Base-by-base conservation (phyloP, 78 protist species). In the Fonticula alba region DNA sequence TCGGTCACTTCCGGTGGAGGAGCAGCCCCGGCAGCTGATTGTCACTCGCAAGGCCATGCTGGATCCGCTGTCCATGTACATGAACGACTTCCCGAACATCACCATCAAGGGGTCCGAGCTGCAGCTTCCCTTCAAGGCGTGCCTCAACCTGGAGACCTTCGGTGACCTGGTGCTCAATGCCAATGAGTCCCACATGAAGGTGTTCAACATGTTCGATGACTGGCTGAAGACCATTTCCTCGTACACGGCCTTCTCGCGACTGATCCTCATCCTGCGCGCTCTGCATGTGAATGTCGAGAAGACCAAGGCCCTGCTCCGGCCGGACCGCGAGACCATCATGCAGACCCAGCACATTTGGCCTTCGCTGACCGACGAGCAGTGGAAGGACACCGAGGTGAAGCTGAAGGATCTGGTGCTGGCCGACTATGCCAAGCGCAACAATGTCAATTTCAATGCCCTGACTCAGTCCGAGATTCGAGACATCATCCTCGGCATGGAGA, bases 281-380 rank as follows among this genome's bases (percentile, higher is more conserved):
- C 71, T 96, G 35, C 95, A 89, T 68, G 88, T 96, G 58, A 86
- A 90, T 76, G 15, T 11, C 24, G 98, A 95, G 43, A 66, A 82
- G 54, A 64, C 98, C 62, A 83, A 87, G 73, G 66, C 75, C 62
- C 82, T 95, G 64, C 73, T 98, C 66, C 65, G 75, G 67, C 99
- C 99, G 13, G 76, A 82, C 73, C 78, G 74, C 81, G 62, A 72
- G 35, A 79, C 84, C 7, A 36, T 86, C 43, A 92, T 96, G 22
- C 78, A 91, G 80, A 65, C 92, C 22, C 92, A 90, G 53, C 99
- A 98, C 74, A 68, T 98, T 41, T 98, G 99, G 99, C 99, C 99
- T 24, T 60, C 93, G 49, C 75, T 95, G 29, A 66, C 89, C 24
- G 95, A 88, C 52, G 98, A 93, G 56, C 88, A 95, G 69, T 98